Conservation (phyloP, 345 rosid species). For the Geranium brycei region DNA sequence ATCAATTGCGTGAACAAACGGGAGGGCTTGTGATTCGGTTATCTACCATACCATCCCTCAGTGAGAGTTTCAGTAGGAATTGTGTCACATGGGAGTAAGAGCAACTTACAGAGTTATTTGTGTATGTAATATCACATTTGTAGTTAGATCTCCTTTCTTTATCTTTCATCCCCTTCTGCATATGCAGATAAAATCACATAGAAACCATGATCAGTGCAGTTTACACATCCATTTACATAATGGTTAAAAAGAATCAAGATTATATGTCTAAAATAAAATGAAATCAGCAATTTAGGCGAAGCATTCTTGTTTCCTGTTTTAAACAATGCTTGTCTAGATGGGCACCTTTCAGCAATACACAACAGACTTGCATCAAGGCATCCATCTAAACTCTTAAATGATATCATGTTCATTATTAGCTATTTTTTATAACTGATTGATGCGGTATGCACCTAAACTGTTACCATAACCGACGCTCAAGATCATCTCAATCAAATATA, state of each 20-base stretch:
- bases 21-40: not conserved
- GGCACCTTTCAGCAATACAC: not conserved
- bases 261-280: not conserved
- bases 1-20: slow-evolving; percentile 9
- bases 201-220: not conserved
- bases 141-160: slow-evolving; percentile 72
- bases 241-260: not conserved
- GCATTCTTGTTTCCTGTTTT: not conserved
- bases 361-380: not conserved
- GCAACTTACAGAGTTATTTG: slow-evolving; percentile 70
- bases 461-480: not conserved
- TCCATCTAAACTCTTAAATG: too few species aligned
- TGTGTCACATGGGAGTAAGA: slow-evolving; percentile 5
- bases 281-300: not conserved
- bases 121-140: slow-evolving; percentile 81
- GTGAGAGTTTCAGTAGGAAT: not conserved
- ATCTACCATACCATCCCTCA: not conserved
- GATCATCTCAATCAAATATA: not conserved
- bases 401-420: too few species aligned
- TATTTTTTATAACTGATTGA: too few species aligned
- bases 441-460: too few species aligned
- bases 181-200: slow-evolving; percentile 11
- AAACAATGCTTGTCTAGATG: not conserved
- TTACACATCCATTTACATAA: not conserved
- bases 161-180: slow-evolving; percentile 71